Evolutionary conservation across 2,329 filamentous ascomycete species (phyloP), one percentile per base, ranked within the genome.

Genomic region (Ceratocystis alfenasii): DNA sequence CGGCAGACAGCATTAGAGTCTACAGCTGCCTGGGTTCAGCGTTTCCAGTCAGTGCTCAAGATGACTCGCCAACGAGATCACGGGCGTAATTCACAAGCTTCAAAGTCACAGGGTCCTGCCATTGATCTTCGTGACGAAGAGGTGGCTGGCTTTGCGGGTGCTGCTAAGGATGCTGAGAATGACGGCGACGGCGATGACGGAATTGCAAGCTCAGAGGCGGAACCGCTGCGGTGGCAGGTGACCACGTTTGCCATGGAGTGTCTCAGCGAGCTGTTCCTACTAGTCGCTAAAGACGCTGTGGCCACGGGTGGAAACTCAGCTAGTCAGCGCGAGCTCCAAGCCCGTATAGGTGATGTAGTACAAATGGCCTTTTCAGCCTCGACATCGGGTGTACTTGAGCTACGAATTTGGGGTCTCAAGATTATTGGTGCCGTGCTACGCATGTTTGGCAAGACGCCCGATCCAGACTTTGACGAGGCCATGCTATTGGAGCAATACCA

Each of bases 401-500:
- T 99, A 67, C 84, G 94, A 30, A 87, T 99, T 48, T 90, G 91
- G 80, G 94, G 94, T 30, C 77, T 99, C 69, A 92, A 92, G 74
- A 95, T 99, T 65, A 91, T 99, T 65, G 92, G 95, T 68, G 89
- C 92, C 66, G 85, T 97, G 8, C 79, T 99, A 63, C 95, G 92
- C 79, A 90, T 96, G 80, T 99, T 99, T 77, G 94, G 94, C 65
- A 93, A 91, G 73, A 91, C 89, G 1, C 89, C 93, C 1, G 94
- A 99, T 75, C 95, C 94, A 0, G 94, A 99, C 74, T 99, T 99
- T 73, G 85, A 93, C n/a, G 94, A 99, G 75, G 94, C 89, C 0
- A 95, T 95, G 76, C 81, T 99, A 17, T 81, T 99, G 3, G 95
- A 99, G 74, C 94, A 99, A 75, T 99, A 99, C 72, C 95, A 99